phyloP scores from a whole-genome alignment of 164 flowering plant species.

The Chimonanthus praecox region DNA sequence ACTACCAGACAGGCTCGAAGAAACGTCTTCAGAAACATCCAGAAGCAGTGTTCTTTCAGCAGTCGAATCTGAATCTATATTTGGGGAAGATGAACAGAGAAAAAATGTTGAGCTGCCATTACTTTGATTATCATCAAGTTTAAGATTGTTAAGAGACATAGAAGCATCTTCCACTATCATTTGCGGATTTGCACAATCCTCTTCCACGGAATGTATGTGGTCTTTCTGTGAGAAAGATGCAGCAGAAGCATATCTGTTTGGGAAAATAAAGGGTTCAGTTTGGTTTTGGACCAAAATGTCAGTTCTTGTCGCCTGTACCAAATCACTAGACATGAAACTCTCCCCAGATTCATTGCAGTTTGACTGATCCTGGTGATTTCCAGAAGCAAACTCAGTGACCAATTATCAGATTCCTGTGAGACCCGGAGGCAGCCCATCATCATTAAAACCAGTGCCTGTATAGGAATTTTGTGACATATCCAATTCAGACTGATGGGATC shows the following conservation, averaged over 20 bases:
- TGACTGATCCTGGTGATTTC: conserved; percentile 22
- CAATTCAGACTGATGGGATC: conserved; percentile 14
- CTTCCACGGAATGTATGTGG: conserved; percentile 10
- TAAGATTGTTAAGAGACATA: conserved; percentile 17
- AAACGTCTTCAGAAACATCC: conserved; percentile 34
- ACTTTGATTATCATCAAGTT: conserved; percentile 18
- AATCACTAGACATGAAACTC: conserved; percentile 9
- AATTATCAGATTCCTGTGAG: conserved; percentile 17
- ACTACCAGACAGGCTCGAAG: conserved; percentile 46
- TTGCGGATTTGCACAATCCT: conserved; percentile 9
- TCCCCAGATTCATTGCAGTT: conserved; percentile 19
- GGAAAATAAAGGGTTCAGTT: conserved; percentile 10
- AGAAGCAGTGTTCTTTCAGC: conserved; percentile 23
- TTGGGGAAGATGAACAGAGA: conserved; percentile 15
- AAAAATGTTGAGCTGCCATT: conserved; percentile 12
- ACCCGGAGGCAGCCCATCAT: conserved; percentile 11
- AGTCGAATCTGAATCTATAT: conserved; percentile 31
- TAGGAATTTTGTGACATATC: conserved; percentile 11
- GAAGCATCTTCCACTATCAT: conserved; percentile 18
- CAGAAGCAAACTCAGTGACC: conserved; percentile 12
- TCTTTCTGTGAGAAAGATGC: conserved; percentile 10
- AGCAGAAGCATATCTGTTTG: conserved; percentile 14
- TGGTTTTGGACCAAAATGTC: conserved; percentile 16
- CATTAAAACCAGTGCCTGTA: conserved; percentile 12
- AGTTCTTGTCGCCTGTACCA: conserved; percentile 19